A percentile compares a stretch with the other conserved stretches of the same genome.
Conservation (phyloP, 1,139 yeast species). For the Candida sp. region DNA sequence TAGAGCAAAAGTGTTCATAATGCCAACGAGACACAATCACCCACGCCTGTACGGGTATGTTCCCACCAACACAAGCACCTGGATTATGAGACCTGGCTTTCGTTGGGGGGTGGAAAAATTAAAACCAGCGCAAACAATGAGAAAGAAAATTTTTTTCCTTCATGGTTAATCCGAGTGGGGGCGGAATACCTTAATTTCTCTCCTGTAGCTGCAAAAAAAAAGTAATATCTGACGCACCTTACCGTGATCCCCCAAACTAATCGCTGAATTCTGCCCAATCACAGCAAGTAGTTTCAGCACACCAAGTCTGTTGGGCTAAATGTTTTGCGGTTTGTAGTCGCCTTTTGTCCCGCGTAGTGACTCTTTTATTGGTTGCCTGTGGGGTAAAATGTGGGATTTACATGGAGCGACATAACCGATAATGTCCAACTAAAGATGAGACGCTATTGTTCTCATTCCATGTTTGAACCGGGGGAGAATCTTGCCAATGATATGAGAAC, state of each 20-base stretch:
- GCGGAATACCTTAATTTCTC: not conserved
- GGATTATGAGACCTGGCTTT: not conserved
- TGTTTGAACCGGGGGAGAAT: no score
- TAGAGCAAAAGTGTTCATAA: not conserved
- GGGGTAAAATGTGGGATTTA: not conserved
- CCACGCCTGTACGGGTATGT: not conserved
- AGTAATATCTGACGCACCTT: not conserved
- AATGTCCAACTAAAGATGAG: no score
- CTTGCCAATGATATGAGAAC: no score
- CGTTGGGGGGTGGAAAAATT: not conserved
- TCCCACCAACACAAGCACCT: no score
- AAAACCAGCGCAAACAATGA: not conserved
- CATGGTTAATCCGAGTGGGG: not conserved
- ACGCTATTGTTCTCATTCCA: no score
- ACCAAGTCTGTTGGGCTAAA: no score
- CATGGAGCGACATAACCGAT: not conserved
- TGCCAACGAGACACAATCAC: not conserved
- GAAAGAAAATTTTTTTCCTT: no score
- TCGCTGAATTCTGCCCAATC: not conserved
- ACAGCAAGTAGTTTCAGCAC: not conserved
- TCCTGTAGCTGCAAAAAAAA: not conserved
- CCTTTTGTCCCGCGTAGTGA: not conserved
- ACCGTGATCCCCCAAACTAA: not conserved
- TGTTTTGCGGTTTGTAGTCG: not conserved
- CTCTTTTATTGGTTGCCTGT: not conserved